Evolutionary conservation across 2,329 filamentous ascomycete species (phyloP).

Genomic region (Onygenales sp.): DNA sequence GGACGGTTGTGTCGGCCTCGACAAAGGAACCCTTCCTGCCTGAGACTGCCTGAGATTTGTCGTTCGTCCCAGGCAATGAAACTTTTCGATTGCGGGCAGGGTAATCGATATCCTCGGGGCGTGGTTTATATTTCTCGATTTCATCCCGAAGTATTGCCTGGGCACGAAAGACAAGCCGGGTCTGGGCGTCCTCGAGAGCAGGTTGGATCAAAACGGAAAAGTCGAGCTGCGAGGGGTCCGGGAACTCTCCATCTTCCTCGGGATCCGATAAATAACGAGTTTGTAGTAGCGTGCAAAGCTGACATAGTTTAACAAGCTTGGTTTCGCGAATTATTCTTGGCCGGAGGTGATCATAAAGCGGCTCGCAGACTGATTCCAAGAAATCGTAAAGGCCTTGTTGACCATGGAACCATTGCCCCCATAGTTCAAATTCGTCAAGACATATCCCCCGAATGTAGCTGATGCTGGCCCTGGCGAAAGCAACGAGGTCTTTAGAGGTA

Average conservation of each 20-base stretch:
- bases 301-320: conserved; percentile 56
- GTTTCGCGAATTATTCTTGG: conserved; percentile 59
- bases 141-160: conserved; percentile 55
- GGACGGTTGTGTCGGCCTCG: conserved; percentile 27
- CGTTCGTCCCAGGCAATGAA: conserved; percentile 30
- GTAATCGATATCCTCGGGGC: conserved; percentile 56
- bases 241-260: conserved; percentile 43
- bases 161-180: conserved; percentile 56
- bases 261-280: conserved; percentile 54
- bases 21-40: conserved; percentile 41
- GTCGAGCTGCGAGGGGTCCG: conserved; percentile 47
- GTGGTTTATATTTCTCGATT: conserved; percentile 57
- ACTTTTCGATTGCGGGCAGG: conserved; percentile 42
- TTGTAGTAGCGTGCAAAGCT: conserved; percentile 57
- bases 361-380: conserved; percentile 57
- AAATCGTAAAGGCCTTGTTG: conserved; percentile 56
- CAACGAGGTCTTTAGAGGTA: conserved; percentile 53
- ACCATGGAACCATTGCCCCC: conserved; percentile 57
- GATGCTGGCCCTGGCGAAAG: conserved; percentile 55
- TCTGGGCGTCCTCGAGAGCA: conserved; percentile 58
- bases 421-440: conserved; percentile 58
- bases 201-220: conserved; percentile 55
- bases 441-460: conserved; percentile 58
- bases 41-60: conserved; percentile 40
- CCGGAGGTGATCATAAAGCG: conserved; percentile 56